Evolutionary conservation across 306 rosid species (phyloP), one percentile per base, ranked within the genome.

Genomic region (Quercus glauca): DNA sequence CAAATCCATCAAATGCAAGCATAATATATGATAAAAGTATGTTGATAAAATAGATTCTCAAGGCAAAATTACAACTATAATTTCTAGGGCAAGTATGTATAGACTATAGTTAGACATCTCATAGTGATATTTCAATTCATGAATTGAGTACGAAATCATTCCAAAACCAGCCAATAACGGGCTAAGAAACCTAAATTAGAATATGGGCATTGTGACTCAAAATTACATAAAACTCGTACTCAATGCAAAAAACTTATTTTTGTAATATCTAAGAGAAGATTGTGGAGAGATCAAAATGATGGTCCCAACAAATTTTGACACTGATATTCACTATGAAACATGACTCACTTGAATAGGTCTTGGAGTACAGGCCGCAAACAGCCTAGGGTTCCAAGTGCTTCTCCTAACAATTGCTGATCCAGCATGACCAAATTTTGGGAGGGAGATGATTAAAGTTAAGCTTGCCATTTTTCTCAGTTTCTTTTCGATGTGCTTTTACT

Each of bases 261-360:
- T 41, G 45, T 12, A 41, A 41, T 41, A 41, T 41, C 45, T 41
- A 1, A 41, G 45, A 41, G 45, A 41, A 11, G 45, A 41, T 2
- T 41, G 45, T 8, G 11, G 45, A 41, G 29, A 63, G 28, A 5
- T 19, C 69, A 64, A 8, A 29, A 64, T 26, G 20, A 25, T 29
- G 4, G 33, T 3, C 28, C 25, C 60, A 58, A 14, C 53, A 49
- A 49, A 49, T 49, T 49, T 49, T 4, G 53, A 49, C 17, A 49
- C 53, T 49, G 17, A 11, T 49, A 45, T 9, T 45, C 15, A 11
- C 17, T 10, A 13, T 26, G 21, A 26, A 63, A 4, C 28, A 20
- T 3, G 1, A 78, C 18, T 71, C 83, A 92, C 95, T 51, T 90
- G 93, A 73, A 89, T 74, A 8, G 52, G 78, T 83, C 96, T 88